Evolutionary conservation across 176 grass and related monocot genomes (phyloP).

Genomic region (Coix lacrymajobi): DNA sequence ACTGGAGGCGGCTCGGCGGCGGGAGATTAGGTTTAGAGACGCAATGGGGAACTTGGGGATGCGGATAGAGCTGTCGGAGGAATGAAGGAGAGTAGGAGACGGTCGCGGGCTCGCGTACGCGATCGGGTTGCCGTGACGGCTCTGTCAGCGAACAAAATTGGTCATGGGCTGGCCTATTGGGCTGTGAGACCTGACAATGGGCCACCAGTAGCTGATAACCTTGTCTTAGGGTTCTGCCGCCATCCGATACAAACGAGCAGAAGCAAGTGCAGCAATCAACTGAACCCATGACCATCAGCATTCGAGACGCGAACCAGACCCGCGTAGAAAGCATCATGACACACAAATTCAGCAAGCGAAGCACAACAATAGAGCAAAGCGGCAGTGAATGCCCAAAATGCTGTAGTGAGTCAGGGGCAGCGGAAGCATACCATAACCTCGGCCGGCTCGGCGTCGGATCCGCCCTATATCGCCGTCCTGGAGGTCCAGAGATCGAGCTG

Average conservation of each 20-base stretch:
- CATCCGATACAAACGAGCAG: neutral
- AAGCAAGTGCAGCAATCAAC: neutral
- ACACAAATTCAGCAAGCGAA: neutral
- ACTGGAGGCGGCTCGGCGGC: neutral
- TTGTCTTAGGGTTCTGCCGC: neutral
- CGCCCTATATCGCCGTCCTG: slow-evolving; percentile 37
- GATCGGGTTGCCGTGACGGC: neutral
- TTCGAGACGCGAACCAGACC: neutral
- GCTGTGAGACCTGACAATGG: neutral
- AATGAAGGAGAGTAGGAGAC: neutral
- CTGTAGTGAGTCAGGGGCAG: neutral
- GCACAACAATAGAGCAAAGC: neutral
- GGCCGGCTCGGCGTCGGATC: slow-evolving; percentile 28
- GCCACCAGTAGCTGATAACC: too few relatives aligned
- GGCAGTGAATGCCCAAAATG: neutral
- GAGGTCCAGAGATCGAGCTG: neutral
- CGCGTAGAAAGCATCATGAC: neutral
- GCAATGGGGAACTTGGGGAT: neutral
- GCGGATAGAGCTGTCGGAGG: neutral
- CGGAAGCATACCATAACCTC: slow-evolving; percentile 46
- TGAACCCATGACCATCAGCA: neutral
- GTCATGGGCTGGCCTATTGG: neutral
- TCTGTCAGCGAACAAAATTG: neutral
- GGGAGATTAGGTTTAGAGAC: neutral
- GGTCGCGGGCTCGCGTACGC: neutral